Evolutionary conservation across 257 asterid species (phyloP).

Genomic region (Gentiana macrophylla): DNA sequence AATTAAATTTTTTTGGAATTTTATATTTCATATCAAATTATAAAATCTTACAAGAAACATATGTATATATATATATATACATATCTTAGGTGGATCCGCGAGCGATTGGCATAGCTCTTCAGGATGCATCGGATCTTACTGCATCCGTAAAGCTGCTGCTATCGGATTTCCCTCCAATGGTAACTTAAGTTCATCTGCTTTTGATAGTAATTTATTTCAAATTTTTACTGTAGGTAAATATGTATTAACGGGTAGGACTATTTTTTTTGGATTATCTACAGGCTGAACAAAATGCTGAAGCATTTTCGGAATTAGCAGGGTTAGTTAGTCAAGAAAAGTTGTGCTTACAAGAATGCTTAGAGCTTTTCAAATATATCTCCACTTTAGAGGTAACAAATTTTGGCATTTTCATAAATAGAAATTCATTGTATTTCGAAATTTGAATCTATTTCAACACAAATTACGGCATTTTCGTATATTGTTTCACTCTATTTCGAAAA

Average conservation of each 20-base stretch:
- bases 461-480: too few relatives aligned
- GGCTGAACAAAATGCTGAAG: conserved; percentile 32
- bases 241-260: not conserved
- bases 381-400: conserved; percentile 39
- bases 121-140: conserved; percentile 53
- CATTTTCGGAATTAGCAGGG: conserved; percentile 43
- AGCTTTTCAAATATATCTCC: conserved; percentile 46
- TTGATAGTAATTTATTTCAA: not conserved
- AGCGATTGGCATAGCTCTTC: conserved; percentile 25
- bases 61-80: too few relatives aligned
- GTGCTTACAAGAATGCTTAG: conserved; percentile 69
- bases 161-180: conserved; percentile 34
- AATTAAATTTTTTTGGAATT: too few relatives aligned
- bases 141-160: conserved; percentile 29
- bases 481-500: too few relatives aligned
- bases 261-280: conserved; percentile 3
- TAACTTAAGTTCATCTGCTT: conserved; percentile 9
- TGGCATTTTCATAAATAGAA: too few relatives aligned
- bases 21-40: not conserved
- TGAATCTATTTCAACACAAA: too few relatives aligned
- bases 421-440: too few relatives aligned
- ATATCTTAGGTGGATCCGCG: conserved; percentile 44
- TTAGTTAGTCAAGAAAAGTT: conserved; percentile 58
- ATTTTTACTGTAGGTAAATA: not conserved
- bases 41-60: not conserved